These are phyloP conservation scores for Russula brevipes DNA, from an alignment of 768 basidiomycete genomes.

Conservation along the genomic window DNA sequence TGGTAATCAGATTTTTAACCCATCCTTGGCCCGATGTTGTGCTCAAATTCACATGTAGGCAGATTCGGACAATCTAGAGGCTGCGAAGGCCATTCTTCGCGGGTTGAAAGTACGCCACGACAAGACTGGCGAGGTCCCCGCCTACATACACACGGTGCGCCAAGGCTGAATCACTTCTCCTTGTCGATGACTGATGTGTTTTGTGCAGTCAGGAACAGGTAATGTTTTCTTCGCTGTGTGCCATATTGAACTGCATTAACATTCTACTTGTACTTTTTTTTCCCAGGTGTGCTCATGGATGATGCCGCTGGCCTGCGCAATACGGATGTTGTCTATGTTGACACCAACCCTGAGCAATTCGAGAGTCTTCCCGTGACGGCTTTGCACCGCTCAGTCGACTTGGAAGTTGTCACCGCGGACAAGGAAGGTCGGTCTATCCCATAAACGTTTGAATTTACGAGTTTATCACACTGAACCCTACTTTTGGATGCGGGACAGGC, in stretches of 20 bases:
- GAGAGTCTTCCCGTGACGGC: constrained; percentile 42
- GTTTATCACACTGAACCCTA: neutral
- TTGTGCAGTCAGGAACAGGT: constrained; percentile 22
- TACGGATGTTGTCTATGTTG: constrained; percentile 42
- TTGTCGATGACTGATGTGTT: neutral
- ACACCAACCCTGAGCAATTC: constrained; percentile 43
- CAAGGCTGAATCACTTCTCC: neutral
- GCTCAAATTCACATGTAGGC: constrained; percentile 31
- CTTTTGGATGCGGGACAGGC: constrained; percentile 29
- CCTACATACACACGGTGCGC: constrained; percentile 59
- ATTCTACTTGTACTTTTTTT: neutral
- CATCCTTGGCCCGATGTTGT: neutral
- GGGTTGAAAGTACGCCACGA: constrained; percentile 48
- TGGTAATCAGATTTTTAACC: constrained; percentile 27
- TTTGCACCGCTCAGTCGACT: constrained; percentile 47
- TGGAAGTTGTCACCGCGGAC: constrained; percentile 44
- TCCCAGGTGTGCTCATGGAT: constrained; percentile 38
- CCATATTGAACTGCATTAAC: neutral
- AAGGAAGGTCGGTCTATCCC: constrained; percentile 37
- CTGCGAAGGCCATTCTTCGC: constrained; percentile 43
- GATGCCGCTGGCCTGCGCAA: constrained; percentile 40
- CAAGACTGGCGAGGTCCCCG: constrained; percentile 39
- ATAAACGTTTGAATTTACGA: neutral
- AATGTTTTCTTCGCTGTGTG: neutral
- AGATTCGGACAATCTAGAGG: constrained; percentile 44